Base-by-base conservation (phyloP, 2,329 filamentous ascomycete species). In the Microsporum ferrugineum region DNA sequence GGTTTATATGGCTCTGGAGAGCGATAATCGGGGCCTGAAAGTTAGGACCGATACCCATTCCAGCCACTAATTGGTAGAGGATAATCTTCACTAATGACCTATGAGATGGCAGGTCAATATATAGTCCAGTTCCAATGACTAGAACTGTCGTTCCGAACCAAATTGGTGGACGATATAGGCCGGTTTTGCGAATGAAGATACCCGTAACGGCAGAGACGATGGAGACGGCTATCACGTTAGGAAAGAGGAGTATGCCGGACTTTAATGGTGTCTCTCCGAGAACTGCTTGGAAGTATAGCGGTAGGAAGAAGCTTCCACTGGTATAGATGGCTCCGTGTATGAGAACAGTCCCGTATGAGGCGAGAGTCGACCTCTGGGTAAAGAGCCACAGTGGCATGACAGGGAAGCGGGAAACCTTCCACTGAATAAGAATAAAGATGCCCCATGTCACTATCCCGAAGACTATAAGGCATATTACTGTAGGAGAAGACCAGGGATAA, bases 221-320 rank as follows among this genome's bases (percentile, higher is more conserved):
- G 31, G 62, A 59, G 14, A 61, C 33, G 1, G 84, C 80, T 36
- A 92, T 70, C 5, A 87, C 87, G 63, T 83, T 83, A 0, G 89
- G 86, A n/a, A 94, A 79, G 14, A 90, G 72, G 68, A 89, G 89
- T 53, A 91, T 83, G 55, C 89, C 89, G 0, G 85, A 88, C 34
- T 87, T 76, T 38, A 91, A 81, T 0, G 89, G 86, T 0, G 81
- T 79, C 1, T 84, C 84, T 57, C 87, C 82, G 49, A 89, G 78
- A 58, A 88, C 84, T 57, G 85, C 82, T 74, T 95, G 89, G 74
- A 91, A 92, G 77, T 95, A 96, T 1, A 95, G 79, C 0, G 89
- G 89, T 2, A 95, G 79, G 75, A 88, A 95, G 78, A 92, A 95
- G 64, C 82, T 84, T 39, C 82, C 84, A 0, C 86, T 83, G 68